Base-by-base conservation (phyloP, 164 flowering plant genomes). In the Macadamia tetraphylla region DNA sequence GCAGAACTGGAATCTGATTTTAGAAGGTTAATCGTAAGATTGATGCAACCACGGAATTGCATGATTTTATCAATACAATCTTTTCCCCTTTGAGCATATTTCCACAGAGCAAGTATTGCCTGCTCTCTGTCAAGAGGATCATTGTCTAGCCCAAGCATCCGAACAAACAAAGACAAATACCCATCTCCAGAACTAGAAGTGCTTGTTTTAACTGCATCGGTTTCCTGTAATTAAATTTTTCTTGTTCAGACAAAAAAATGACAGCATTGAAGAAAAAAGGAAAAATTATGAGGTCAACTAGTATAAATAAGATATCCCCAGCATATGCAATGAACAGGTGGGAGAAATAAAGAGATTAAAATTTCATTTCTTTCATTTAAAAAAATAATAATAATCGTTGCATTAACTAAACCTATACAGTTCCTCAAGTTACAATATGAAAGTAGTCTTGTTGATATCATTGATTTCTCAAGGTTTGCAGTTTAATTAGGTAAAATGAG, bases 131-230 rank as follows among this genome's bases (percentile, higher is more conserved):
- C 91, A 62, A 82, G 84, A 55, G 87, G 89, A 76, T 86, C 91
- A 70, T 93, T 74, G 76, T 88, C 95, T 48, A 87, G 63, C 62
- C 95, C 97, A 74, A 91, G 94, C 97, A 89, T 88, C 73, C 90
- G 82, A 62, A 90, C 81, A 79, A 90, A 87, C 77, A 89, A 71
- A 70, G 89, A 79, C 61, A 93, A 82, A 71, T 86, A 83, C 62
- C 84, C 74, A 68, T 86, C 89, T 60, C 81, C 80, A 69, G 78
- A 31, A 76, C 72, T 75, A 56, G 82, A 55, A 58, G 81, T 71
- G 62, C 71, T 66, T 32, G 67, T 63, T 18, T 59, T 72, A 57
- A 69, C 48, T 67, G 70, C 75, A 52, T 77, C 81, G 60, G 29
- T 55, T 30, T 83, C 85, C 92, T 87, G 80, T 76, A 70, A 75